phyloP scores from a whole-genome alignment of 2,329 filamentous ascomycete genomes.

The Fusarium aywerte region DNA sequence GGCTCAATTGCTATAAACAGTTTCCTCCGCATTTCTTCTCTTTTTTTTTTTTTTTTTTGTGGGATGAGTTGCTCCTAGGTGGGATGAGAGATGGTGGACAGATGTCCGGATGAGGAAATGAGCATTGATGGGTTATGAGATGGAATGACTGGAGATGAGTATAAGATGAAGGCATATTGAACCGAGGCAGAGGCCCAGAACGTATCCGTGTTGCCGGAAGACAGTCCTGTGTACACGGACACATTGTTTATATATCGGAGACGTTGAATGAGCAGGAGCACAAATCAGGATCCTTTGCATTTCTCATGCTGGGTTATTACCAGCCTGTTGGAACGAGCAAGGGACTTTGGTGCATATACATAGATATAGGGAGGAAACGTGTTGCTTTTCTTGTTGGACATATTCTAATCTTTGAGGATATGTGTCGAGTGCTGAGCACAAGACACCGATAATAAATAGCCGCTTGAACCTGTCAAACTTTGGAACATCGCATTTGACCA shows the following conservation, averaged over 20 bases:
- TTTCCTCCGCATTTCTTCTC: conserved; percentile 18
- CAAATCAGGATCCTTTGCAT: conserved; percentile 29
- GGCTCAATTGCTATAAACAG: conserved; percentile 34
- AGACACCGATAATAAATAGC: conserved; percentile 21
- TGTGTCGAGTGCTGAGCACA: conserved; percentile 18
- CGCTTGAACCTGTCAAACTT: conserved; percentile 7
- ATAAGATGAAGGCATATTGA: conserved; percentile 14
- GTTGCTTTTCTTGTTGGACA: conserved; percentile 25
- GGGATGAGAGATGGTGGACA: conserved; percentile 31
- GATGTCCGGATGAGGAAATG: conserved; percentile 32
- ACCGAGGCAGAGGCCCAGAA: conserved; percentile 12
- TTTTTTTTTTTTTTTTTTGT: conserved; percentile 9
- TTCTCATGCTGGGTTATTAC: conserved; percentile 20
- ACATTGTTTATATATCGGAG: conserved; percentile 22
- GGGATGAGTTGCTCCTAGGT: conserved; percentile 20
- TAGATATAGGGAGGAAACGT: conserved; percentile 34
- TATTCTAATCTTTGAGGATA: conserved; percentile 9
- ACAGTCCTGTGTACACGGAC: conserved; percentile 19
- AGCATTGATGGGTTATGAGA: conserved; percentile 33
- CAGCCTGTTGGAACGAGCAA: not conserved
- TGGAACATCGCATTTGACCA: not conserved
- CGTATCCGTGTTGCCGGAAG: conserved; percentile 7
- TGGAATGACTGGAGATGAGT: conserved; percentile 20
- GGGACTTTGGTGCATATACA: conserved; percentile 40
- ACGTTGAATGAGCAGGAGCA: conserved; percentile 20